Evolutionary conservation across 192 early-diverging fungal species (phyloP).

Genomic region (Entomortierella beljakovae): DNA sequence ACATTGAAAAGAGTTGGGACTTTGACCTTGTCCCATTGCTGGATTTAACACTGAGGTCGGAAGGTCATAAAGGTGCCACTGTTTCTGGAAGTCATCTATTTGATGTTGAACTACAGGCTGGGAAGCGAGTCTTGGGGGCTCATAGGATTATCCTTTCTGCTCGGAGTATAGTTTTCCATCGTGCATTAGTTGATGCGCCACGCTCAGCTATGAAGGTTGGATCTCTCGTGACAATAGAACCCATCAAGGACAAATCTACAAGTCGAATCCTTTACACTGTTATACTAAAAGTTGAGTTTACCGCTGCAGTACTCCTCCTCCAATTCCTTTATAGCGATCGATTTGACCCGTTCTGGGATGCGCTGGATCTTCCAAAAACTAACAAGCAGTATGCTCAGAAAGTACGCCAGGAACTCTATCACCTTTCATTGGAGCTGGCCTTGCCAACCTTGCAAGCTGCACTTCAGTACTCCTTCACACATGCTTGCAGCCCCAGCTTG

Average conservation of each 20-base stretch:
- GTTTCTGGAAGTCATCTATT: constrained; percentile 47
- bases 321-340: constrained; percentile 68
- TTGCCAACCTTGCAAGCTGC: constrained; percentile 55
- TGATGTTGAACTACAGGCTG: constrained; percentile 60
- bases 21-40: constrained; percentile 37
- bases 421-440: constrained; percentile 42
- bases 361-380: constrained; percentile 14
- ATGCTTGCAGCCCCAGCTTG: constrained; percentile 42
- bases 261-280: constrained; percentile 19
- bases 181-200: constrained; percentile 25
- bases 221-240: constrained; percentile 22
- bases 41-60: not conserved
- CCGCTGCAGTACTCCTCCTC: constrained; percentile 55
- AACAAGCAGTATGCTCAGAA: constrained; percentile 15
- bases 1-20: constrained; percentile 48
- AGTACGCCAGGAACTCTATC: constrained; percentile 54
- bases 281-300: constrained; percentile 38
- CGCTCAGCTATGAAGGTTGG: not conserved
- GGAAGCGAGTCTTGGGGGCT: constrained; percentile 53
- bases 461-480: constrained; percentile 53
- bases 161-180: constrained; percentile 53
- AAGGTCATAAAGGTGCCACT: not conserved
- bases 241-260: not conserved
- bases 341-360: constrained; percentile 59
- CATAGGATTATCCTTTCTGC: constrained; percentile 61